Conservation (phyloP, 2,329 filamentous ascomycete genomes). For the Fusarium poae region DNA sequence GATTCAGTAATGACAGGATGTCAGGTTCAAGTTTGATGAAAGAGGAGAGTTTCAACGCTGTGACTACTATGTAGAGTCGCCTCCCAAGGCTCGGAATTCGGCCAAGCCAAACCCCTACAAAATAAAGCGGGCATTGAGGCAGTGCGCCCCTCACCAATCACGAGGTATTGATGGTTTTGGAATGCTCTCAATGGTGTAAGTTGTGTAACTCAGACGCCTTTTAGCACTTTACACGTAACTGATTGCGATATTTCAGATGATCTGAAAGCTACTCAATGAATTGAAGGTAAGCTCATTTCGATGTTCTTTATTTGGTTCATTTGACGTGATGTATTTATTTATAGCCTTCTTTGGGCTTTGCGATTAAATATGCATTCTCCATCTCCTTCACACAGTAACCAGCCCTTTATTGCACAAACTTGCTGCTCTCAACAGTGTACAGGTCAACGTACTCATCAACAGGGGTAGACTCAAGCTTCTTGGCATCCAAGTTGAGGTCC, state of each 20-base stretch:
- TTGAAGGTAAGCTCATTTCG: background rate
- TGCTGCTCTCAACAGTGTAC: slow-evolving; percentile 74
- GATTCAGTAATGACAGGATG: slow-evolving; percentile 19
- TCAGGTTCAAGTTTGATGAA: slow-evolving; percentile 20
- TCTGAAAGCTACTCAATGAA: background rate
- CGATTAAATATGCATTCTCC: slow-evolving; percentile 26
- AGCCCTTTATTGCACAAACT: slow-evolving; percentile 60
- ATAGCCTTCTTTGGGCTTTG: slow-evolving; percentile 35
- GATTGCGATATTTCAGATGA: background rate
- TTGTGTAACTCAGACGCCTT: slow-evolving; percentile 22
- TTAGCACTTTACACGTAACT: background rate
- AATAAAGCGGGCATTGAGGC: slow-evolving; percentile 46
- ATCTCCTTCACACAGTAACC: slow-evolving; percentile 8
- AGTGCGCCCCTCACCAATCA: slow-evolving; percentile 46
- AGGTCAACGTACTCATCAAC: slow-evolving; percentile 96
- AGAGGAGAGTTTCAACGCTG: slow-evolving; percentile 28
- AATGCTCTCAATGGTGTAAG: slow-evolving; percentile 1
- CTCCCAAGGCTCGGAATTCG: slow-evolving; percentile 16
- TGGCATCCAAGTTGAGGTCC: slow-evolving; percentile 79
- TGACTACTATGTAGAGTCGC: slow-evolving; percentile 6
- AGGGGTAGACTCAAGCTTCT: slow-evolving; percentile 81
- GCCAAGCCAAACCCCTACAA: slow-evolving; percentile 28
- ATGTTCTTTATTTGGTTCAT: slow-evolving; percentile 15
- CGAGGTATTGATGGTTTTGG: slow-evolving; percentile 11
- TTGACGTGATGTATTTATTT: slow-evolving; percentile 23